These are phyloP conservation scores for Ogataea methylovora DNA, from an alignment of 805 yeast species.

Conservation along the genomic window DNA sequence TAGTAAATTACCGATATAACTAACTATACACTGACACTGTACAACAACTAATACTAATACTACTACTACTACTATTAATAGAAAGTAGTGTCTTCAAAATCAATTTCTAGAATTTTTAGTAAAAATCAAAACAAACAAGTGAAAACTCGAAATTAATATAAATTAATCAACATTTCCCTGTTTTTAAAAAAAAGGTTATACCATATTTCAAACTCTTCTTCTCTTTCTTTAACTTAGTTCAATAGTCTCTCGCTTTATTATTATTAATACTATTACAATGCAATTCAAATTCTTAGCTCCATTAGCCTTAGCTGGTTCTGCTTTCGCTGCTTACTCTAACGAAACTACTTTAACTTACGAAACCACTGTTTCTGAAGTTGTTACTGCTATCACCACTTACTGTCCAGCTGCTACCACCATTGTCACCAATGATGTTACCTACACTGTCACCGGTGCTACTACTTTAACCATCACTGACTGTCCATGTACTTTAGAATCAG, in stretches of 20 bases:
- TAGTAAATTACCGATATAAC: no score
- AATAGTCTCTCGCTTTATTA: slow-evolving; percentile 23
- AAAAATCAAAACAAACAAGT: no score
- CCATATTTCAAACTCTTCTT: no score
- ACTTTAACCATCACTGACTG: slow-evolving; percentile 82
- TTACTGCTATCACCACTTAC: slow-evolving; percentile 72
- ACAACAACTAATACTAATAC: no score
- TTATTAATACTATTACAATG: slow-evolving; percentile 16
- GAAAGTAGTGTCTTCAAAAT: no score
- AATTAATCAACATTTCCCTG: no score
- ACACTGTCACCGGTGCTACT: slow-evolving; percentile 71
- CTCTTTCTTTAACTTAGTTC: not conserved
- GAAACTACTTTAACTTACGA: slow-evolving; percentile 41
- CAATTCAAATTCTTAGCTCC: slow-evolving; percentile 27
- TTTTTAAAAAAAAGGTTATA: no score
- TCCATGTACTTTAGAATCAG: slow-evolving; percentile 58
- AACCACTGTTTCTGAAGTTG: slow-evolving; percentile 42
- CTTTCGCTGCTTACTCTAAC: slow-evolving; percentile 39
- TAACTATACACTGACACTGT: no score
- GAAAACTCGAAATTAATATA: no score
- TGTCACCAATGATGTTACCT: slow-evolving; percentile 57
- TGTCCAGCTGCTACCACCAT: slow-evolving; percentile 71
- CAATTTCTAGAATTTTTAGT: no score
- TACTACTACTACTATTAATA: no score
- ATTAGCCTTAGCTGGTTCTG: slow-evolving; percentile 29